These are phyloP conservation scores for Emericellopsis atlantica DNA, from an alignment of 2,329 filamentous ascomycete species.

Conservation along the genomic window DNA sequence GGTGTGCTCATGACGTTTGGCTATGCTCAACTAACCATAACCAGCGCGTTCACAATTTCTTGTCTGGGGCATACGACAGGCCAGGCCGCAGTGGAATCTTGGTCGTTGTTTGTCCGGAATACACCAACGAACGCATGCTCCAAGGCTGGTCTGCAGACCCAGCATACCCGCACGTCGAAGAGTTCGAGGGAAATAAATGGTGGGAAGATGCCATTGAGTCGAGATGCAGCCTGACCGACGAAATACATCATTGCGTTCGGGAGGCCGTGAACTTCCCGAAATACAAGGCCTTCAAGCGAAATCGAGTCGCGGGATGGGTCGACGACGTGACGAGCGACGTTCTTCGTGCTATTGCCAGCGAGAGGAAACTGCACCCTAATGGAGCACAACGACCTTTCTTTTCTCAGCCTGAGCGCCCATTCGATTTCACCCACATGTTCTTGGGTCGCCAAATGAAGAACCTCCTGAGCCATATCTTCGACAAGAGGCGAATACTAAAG, in stretches of 20 bases:
- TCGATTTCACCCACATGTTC: not conserved
- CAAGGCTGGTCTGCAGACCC: not conserved
- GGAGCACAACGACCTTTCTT: not conserved
- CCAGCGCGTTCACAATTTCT: not conserved
- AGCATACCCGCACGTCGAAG: too few species aligned
- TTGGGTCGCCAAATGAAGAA: not conserved
- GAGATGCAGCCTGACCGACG: too few species aligned
- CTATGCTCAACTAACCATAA: too few species aligned
- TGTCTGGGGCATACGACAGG: not conserved
- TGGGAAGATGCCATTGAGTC: not conserved
- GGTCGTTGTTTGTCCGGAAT: slow-evolving; percentile 3
- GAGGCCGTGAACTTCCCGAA: too few species aligned
- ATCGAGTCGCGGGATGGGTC: not conserved
- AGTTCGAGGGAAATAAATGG: not conserved
- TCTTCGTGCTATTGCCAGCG: not conserved
- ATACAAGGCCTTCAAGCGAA: not conserved
- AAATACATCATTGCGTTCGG: too few species aligned
- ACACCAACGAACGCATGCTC: not conserved
- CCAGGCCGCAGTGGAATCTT: slow-evolving; percentile 1
- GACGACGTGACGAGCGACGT: not conserved
- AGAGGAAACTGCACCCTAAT: not conserved
- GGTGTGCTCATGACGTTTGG: not conserved
- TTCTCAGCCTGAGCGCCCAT: too few species aligned
- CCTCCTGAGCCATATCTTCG: not conserved
- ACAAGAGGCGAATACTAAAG: slow-evolving; percentile 6